phyloP scores from a whole-genome alignment of 75 land plant genomes.

The Cupressus sempervirens region DNA sequence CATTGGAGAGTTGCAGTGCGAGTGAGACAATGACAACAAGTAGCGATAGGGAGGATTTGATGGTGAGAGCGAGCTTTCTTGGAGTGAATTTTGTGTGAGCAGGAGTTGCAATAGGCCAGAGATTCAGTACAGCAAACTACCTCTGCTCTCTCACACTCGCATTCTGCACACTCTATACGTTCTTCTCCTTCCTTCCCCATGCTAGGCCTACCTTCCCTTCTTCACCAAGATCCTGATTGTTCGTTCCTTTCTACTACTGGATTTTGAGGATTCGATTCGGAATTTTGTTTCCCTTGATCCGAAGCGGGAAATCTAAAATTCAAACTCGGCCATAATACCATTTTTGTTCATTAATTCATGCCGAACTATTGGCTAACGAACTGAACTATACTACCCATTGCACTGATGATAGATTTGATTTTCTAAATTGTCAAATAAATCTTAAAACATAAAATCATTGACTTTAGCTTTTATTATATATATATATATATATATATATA shows the following conservation, averaged over 20 bases:
- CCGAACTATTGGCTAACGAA: too few species aligned
- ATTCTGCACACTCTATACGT: slow-evolving; percentile 13
- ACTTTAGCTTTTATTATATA: too few species aligned
- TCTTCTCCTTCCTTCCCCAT: not conserved
- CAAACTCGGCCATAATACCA: not conserved
- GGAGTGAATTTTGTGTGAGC: slow-evolving; percentile 11
- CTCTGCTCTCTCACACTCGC: slow-evolving; percentile 10
- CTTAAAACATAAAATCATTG: too few species aligned
- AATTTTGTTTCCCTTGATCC: not conserved
- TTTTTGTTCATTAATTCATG: too few species aligned
- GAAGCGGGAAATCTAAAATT: slow-evolving; percentile 9
- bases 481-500: too few species aligned
- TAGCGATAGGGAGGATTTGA: not conserved
- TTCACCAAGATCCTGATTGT: not conserved
- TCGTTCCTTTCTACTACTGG: not conserved
- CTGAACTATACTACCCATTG: too few species aligned
- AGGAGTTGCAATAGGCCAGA: slow-evolving; percentile 11
- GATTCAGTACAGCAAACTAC: slow-evolving; percentile 12
- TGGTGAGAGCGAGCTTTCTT: slow-evolving; percentile 23
- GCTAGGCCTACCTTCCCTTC: not conserved
- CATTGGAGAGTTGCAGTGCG: slow-evolving; percentile 5
- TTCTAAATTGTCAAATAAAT: too few species aligned
- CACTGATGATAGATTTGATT: too few species aligned
- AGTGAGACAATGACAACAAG: slow-evolving; percentile 9
- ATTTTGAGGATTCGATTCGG: not conserved